Evolutionary conservation across 345 rosid species (phyloP), one percentile per base, ranked within the genome.

Genomic region (Diplotaxis tenuifolia): DNA sequence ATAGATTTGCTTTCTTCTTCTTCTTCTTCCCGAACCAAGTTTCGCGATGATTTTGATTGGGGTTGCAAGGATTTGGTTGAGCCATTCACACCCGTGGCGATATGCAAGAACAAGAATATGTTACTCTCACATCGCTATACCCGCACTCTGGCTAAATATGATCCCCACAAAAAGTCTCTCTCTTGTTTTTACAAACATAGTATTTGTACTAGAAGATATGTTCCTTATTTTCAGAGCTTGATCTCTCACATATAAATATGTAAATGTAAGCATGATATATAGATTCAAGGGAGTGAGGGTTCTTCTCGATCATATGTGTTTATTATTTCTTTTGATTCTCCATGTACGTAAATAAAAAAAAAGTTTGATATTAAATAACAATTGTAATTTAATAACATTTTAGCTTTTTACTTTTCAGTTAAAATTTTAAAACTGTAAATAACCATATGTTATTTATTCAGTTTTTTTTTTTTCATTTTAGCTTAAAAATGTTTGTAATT

Each of bases 281-380:
- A 23, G 25, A 23, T 1, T 23, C n/a, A n/a, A n/a, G n/a, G n/a
- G n/a, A n/a, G n/a, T n/a, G n/a, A n/a, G 25, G 25, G 25, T 23
- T 23, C 25, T 23, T 23, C 3, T 23, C 25, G 25, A n/a, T n/a
- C n/a, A n/a, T 23, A 23, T 23, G 3, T 23, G 25, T 23, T 23
- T 23, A 23, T 23, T 23, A 23, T 23, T 23, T 23, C 25, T 23
- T 23, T 23, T 23, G 3, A 23, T 23, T 23, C 96, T 91, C 98
- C 88, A 92, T 88, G 82, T 93, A 91, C 70, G 85, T 86, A 71
- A 89, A 89, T 47, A 91, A 83, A 81, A 83, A 93, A 18, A 96
- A 97, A 79, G 5, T 27, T 27, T 27, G 29, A 6, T n/a, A n/a
- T n/a, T n/a, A n/a, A 27, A 6, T 27, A 27, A 27, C n/a, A n/a